Conservation (phyloP, 139 green algal genomes). For the Volvox reticuliferus region DNA sequence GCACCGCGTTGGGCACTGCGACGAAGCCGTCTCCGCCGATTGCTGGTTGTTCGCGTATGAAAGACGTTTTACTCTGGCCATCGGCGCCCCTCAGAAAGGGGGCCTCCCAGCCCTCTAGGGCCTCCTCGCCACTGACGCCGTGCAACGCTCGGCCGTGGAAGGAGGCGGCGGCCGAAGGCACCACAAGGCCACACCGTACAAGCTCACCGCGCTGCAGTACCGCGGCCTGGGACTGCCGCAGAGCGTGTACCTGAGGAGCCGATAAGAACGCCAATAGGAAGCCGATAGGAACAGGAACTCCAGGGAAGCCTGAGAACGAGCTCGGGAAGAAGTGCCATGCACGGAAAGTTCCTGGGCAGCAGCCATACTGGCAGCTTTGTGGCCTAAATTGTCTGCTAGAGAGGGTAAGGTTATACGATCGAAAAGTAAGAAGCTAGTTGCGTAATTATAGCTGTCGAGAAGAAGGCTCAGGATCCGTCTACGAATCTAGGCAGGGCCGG, state of each 20-base stretch:
- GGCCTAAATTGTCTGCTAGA: too few relatives aligned
- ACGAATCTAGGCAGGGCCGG: too few relatives aligned
- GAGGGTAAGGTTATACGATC: too few relatives aligned
- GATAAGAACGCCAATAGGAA: not conserved
- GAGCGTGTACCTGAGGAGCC: not conserved
- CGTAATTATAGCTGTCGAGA: too few relatives aligned
- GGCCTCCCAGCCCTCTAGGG: not conserved
- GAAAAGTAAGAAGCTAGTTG: too few relatives aligned
- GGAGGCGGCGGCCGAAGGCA: constrained; percentile 17
- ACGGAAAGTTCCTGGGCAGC: not conserved
- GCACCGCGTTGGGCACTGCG: not conserved
- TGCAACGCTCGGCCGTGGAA: not conserved
- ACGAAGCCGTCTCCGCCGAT: not conserved
- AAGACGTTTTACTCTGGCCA: not conserved
- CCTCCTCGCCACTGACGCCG: too few relatives aligned
- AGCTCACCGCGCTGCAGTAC: not conserved
- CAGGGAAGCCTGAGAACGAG: not conserved
- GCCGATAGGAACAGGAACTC: not conserved
- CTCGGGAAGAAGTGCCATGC: not conserved
- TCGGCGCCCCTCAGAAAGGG: not conserved
- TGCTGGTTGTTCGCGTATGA: not conserved
- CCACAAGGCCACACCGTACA: not conserved
- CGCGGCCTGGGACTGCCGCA: not conserved
- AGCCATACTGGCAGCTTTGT: too few relatives aligned
- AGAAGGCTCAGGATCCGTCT: too few relatives aligned